Base-by-base conservation (phyloP, 2,329 filamentous ascomycete species). In the Amauroascus verrucosus region DNA sequence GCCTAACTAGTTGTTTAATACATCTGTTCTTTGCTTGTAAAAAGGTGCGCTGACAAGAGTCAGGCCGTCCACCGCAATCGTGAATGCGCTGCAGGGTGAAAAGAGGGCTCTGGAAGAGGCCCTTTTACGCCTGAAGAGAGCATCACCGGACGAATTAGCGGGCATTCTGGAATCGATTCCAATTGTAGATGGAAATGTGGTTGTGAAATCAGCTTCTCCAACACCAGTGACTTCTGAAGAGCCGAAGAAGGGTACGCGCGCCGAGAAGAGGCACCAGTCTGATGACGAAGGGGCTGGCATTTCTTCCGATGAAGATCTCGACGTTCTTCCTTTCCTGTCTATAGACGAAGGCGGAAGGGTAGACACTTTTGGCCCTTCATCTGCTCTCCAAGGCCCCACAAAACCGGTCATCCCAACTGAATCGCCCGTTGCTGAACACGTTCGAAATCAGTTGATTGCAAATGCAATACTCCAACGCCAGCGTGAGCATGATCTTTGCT, bases 401-500 rank as follows among this genome's bases (percentile, higher is more conserved):
- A 58, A 44, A 48, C 57, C 55, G 16, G 41, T 54, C 30, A 51
- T 54, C 16, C 48, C 46, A 24, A 51, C 48, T 9, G 53, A 54
- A 30, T 55, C 46, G 7, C 54, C 51, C 6, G 53, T 57, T n/a
- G 47, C 57, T 22, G 56, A 58, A 30, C 54, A 58, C 33, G 55
- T 60, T 22, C 57, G 60, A 33, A 59, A 61, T 48, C 58, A 60
- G 30, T 38, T 62, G 16, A 59, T 62, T 33, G 60, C 60, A 6
- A 62, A 54, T 48, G 60, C 59, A 28, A 56, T 58, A 28, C 32
- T 61, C 9, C 56, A 62, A 33, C 53, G 60, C 16, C 59, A 62
- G 30, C 51, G 56, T 16, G 60, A 61, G 18, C 55, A 58, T 26
- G 54, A 58, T 6, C 54, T 61, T 28, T 57, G 54, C 11, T 50